Base-by-base conservation (phyloP, 2,329 filamentous ascomycete genomes). In the Dactylellina parvicollis region DNA sequence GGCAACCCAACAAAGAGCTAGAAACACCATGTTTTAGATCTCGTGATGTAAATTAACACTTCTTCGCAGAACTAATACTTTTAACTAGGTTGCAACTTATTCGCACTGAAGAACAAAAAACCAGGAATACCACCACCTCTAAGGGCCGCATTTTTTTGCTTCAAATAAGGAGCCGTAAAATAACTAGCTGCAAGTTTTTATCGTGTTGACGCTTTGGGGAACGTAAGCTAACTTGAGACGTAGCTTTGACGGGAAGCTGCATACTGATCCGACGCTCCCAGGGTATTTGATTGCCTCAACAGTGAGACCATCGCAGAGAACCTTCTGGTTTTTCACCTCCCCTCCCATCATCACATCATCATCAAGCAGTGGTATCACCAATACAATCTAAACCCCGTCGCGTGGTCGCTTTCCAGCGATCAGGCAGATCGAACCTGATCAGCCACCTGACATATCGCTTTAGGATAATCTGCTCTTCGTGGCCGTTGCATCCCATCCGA, bases 391-490 rank as follows among this genome's bases (percentile, higher is more conserved):
- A n/a, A 7, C 4, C 14, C 26, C 16, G 36, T 26, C 52, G 12
- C 42, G 9, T 44, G 4, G 38, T 47, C 38, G 42, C 16, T 28
- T 47, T 9, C 16, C 14, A 55, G 22, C 65, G 65, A 61, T 66
- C 65, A 49, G 38, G 65, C 30, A 30, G 55, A 70, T 61, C 55
- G 64, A 46, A 46, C 28, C 14, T n/a, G 30, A 9, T n/a, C n/a
- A n/a, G n/a, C n/a, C n/a, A n/a, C n/a, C n/a, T n/a, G n/a, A n/a
- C n/a, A n/a, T n/a, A n/a, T n/a, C n/a, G n/a, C n/a, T n/a, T n/a
- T n/a, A n/a, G n/a, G n/a, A n/a, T n/a, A n/a, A n/a, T n/a, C n/a
- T n/a, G n/a, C n/a, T n/a, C 12, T n/a, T 14, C 34, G 34, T n/a
- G 34, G 16, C 12, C 12, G 10, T 38, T 38, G 5, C 5, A 5